Percentiles rank a stretch among this genome's conserved stretches.
Evolutionary conservation across 2,329 filamentous ascomycete genomes (phyloP).

Genomic region (Fusarium multiceps): DNA sequence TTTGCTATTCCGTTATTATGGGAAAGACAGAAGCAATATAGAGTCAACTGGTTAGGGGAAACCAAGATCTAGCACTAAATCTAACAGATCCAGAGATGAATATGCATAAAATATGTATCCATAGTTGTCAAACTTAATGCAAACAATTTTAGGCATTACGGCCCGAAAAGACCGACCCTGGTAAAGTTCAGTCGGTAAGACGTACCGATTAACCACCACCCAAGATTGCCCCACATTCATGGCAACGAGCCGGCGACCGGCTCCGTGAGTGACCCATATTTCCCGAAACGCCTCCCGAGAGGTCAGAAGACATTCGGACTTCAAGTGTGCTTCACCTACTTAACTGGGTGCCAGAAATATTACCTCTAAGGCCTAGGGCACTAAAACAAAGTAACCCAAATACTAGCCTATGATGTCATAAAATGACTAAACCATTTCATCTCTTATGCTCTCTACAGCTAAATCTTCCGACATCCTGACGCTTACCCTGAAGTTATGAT

Average conservation of each 20-base stretch:
- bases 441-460: background rate
- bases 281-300: background rate
- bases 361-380: no score
- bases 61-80: accelerated
- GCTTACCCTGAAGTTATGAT: background rate
- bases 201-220: conserved; percentile 4
- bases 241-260: background rate
- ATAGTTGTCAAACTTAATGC: background rate
- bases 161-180: background rate
- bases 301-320: background rate
- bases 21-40: no score
- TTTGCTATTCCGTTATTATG: background rate
- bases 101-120: background rate
- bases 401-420: background rate
- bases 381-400: no score
- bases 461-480: background rate
- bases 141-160: background rate
- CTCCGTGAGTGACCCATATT: background rate
- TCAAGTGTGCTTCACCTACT: background rate
- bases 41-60: background rate
- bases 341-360: no score
- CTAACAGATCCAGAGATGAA: background rate
- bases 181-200: background rate
- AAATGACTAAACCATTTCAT: background rate
- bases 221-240: background rate